Evolutionary conservation across 352 stramenopile genomes (phyloP).

Genomic region (Pythium utonaiense): DNA sequence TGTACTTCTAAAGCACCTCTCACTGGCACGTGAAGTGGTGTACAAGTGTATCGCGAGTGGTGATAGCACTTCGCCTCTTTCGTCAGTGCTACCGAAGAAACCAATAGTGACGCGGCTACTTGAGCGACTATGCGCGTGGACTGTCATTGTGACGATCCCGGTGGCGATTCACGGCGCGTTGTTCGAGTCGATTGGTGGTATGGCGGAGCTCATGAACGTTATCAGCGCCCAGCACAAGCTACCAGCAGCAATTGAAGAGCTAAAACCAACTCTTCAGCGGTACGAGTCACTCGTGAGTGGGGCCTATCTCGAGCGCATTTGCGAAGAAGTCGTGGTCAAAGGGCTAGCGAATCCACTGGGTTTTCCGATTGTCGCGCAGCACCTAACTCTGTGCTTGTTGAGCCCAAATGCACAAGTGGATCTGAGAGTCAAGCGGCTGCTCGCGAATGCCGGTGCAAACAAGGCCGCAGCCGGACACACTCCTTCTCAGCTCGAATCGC

Average conservation of each 20-base stretch:
- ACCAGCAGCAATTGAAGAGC: slow-evolving; percentile 19
- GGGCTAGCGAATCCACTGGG: slow-evolving; percentile 68
- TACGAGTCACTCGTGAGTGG: slow-evolving; percentile 40
- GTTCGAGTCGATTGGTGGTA: slow-evolving; percentile 75
- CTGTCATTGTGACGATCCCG: slow-evolving; percentile 62
- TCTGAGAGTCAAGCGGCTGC: slow-evolving; percentile 69
- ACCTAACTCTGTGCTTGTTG: slow-evolving; percentile 69
- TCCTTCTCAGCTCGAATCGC: slow-evolving; percentile 54
- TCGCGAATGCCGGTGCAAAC: slow-evolving; percentile 44
- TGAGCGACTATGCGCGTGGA: slow-evolving; percentile 56
- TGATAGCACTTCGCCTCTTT: background rate
- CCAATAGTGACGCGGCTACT: slow-evolving; percentile 65
- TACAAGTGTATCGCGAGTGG: slow-evolving; percentile 36
- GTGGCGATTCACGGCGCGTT: slow-evolving; percentile 75
- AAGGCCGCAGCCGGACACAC: slow-evolving; percentile 43
- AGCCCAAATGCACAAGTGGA: slow-evolving; percentile 56
- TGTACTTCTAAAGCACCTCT: slow-evolving; percentile 77
- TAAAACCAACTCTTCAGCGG: slow-evolving; percentile 38
- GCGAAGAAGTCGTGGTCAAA: slow-evolving; percentile 68
- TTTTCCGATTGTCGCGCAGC: slow-evolving; percentile 80
- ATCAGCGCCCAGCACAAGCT: slow-evolving; percentile 29
- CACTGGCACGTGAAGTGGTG: slow-evolving; percentile 62
- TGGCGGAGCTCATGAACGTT: slow-evolving; percentile 66
- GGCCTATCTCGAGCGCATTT: slow-evolving; percentile 65
- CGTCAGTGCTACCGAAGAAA: slow-evolving; percentile 17